Evolutionary conservation across 2,329 filamentous ascomycete species (phyloP), one percentile per base, ranked within the genome.

Genomic region (Ceratocystis smalleyi): DNA sequence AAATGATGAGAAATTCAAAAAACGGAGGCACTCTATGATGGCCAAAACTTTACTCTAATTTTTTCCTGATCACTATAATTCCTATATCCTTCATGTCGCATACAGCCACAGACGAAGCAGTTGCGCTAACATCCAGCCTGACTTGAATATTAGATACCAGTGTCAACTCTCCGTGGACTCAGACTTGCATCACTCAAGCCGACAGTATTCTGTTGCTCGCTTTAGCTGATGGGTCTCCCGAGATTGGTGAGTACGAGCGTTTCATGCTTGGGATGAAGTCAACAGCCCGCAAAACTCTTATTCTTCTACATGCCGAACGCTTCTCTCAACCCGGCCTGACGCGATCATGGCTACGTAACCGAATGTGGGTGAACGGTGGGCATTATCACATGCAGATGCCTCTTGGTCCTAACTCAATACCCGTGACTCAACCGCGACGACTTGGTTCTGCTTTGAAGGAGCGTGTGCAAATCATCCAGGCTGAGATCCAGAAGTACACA

Each of bases 251-350:
- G 73, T 99, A 97, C 69, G 94, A 99, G 73, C 84, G 94, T 2
- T 96, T 99, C 72, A 83, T 99, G 71, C 81, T 99, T 17, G 95
- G 94, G 0, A 96, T 95, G 79, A 97, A 99, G 74, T 96, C 92
- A 0, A 99, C 94, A 0, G 92, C 94, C 0, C 83, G 92, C 61
- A 99, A 97, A 73, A 89, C 95, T 68, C 78, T 99, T 2, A 91
- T 99, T 0, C 77, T 99, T 27, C 76, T 99, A 2, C 95, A 99
- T 72, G 79, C 88, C 0, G 94, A 99, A 70, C 83, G 91, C 61
- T 97, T 91, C 73, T 95, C 89, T 54, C 80, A 83, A 0, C 86
- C 91, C 3, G 94, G 94, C 0, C 74, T 96, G 43, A 96, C 94
- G 0, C 80, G 94, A 62, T 84, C 87, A 40, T 99, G 94, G 94